These are phyloP conservation scores for Coffea eugenioides DNA, from an alignment of 257 asterid genomes.

Conservation along the genomic window DNA sequence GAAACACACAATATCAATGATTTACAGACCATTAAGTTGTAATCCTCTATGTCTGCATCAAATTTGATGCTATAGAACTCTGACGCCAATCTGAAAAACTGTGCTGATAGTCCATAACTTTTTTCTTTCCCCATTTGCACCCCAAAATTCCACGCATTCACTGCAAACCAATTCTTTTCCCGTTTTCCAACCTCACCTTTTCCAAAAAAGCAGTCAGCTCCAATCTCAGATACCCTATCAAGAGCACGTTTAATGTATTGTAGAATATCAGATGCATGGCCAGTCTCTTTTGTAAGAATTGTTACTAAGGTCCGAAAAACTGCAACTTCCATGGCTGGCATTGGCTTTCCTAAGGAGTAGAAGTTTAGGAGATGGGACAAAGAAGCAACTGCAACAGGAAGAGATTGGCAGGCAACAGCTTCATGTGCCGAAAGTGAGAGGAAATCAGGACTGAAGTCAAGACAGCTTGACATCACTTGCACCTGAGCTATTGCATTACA, in stretches of 20 bases:
- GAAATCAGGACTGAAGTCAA: constrained; percentile 89
- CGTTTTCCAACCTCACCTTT: constrained; percentile 78
- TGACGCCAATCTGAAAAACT: constrained; percentile 79
- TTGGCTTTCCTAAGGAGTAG: constrained; percentile 61
- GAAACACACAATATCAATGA: constrained; percentile 70
- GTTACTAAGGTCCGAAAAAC: constrained; percentile 77
- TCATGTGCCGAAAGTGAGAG: constrained; percentile 92
- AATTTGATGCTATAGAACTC: constrained; percentile 50
- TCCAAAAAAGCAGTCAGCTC: constrained; percentile 69
- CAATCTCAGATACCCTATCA: constrained; percentile 60
- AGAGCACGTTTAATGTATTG: constrained; percentile 68
- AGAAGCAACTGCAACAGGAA: constrained; percentile 75
- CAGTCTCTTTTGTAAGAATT: constrained; percentile 58
- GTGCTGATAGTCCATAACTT: constrained; percentile 55
- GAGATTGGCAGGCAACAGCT: constrained; percentile 73
- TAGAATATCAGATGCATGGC: constrained; percentile 55
- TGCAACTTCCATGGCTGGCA: constrained; percentile 75
- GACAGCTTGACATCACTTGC: constrained; percentile 89
- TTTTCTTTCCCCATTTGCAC: constrained; percentile 67
- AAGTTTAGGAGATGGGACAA: constrained; percentile 65
- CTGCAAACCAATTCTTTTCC: constrained; percentile 89
- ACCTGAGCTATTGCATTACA: constrained; percentile 68
- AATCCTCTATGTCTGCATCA: constrained; percentile 55
- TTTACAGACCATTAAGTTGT: constrained; percentile 60
- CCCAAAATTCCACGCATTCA: constrained; percentile 81